These are phyloP conservation scores for Mortierella sp. DNA, from an alignment of 371 early-diverging fungal genomes.

Conservation along the genomic window DNA sequence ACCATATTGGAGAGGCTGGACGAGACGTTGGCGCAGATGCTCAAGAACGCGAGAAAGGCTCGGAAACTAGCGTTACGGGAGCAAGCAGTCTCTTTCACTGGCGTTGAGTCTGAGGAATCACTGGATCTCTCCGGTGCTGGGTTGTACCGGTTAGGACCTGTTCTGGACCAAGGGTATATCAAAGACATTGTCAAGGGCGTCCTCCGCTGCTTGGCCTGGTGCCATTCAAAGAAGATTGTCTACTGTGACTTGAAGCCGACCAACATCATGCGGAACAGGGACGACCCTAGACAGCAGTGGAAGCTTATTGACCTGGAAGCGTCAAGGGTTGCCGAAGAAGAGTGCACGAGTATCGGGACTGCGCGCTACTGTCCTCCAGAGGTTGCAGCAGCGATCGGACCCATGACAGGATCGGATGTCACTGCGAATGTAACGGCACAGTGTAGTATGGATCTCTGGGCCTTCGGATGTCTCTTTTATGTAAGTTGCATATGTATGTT, in stretches of 20 bases:
- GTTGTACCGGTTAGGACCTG: conserved; percentile 32
- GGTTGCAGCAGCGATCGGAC: conserved; percentile 17
- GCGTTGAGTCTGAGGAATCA: no score
- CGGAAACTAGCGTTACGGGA: conserved; percentile 44
- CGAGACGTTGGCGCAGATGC: conserved; percentile 48
- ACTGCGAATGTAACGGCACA: conserved; percentile 27
- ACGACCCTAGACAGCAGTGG: conserved; percentile 50
- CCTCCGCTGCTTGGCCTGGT: conserved; percentile 42
- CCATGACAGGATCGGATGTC: neutral
- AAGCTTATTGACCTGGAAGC: conserved; percentile 47
- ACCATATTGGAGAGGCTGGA: conserved; percentile 49
- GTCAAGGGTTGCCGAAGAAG: conserved; percentile 36
- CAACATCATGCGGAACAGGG: conserved; percentile 52
- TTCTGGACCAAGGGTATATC: conserved; percentile 39
- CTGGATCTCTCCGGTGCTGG: conserved; percentile 30
- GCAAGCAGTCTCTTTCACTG: conserved; percentile 6
- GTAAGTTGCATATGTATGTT: no score
- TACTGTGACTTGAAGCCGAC: conserved; percentile 50
- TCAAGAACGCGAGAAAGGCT: conserved; percentile 46
- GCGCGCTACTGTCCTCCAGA: conserved; percentile 48
- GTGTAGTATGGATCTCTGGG: conserved; percentile 51
- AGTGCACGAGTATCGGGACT: conserved; percentile 34
- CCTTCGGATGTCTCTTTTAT: conserved; percentile 49
- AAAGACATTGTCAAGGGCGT: conserved; percentile 47
- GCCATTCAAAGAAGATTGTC: conserved; percentile 48